Percentiles rank a stretch among this genome's conserved stretches.
Evolutionary conservation across 805 yeast species (phyloP).

Genomic region (Myxozyma kluyveri): DNA sequence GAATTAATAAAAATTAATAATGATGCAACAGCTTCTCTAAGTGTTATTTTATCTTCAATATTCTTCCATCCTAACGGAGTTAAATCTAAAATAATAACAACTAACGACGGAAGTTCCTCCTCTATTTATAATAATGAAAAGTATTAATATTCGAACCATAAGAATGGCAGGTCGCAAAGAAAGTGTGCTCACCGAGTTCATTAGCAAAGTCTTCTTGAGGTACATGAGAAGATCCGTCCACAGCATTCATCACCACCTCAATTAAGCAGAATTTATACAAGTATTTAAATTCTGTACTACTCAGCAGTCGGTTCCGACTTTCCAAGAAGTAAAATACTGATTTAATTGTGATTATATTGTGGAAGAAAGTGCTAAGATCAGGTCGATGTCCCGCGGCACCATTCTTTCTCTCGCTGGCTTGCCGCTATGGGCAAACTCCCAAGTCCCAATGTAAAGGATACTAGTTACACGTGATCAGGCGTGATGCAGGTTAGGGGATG

Average conservation of each 20-base stretch:
- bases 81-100: constrained; percentile 74
- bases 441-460: too few species aligned
- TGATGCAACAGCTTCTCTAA: constrained; percentile 61
- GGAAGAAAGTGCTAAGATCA: neutral
- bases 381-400: neutral
- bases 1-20: constrained; percentile 78
- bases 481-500: too few species aligned
- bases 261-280: too few species aligned
- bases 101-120: constrained; percentile 73
- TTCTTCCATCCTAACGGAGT: constrained; percentile 68
- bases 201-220: constrained; percentile 12
- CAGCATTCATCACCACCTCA: constrained; percentile 28
- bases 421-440: too few species aligned
- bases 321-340: too few species aligned
- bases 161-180: neutral
- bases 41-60: constrained; percentile 32
- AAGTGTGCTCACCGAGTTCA: constrained; percentile 14
- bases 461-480: too few species aligned
- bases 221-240: constrained; percentile 28
- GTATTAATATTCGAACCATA: neutral
- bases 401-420: too few species aligned
- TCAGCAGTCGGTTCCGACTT: too few species aligned
- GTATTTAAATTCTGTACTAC: too few species aligned
- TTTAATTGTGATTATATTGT: neutral
- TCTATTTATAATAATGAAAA: neutral